A percentile compares a stretch with the other conserved stretches of the same genome.
Conservation (phyloP, 2,329 filamentous ascomycete genomes). For the Truncatella angustata region DNA sequence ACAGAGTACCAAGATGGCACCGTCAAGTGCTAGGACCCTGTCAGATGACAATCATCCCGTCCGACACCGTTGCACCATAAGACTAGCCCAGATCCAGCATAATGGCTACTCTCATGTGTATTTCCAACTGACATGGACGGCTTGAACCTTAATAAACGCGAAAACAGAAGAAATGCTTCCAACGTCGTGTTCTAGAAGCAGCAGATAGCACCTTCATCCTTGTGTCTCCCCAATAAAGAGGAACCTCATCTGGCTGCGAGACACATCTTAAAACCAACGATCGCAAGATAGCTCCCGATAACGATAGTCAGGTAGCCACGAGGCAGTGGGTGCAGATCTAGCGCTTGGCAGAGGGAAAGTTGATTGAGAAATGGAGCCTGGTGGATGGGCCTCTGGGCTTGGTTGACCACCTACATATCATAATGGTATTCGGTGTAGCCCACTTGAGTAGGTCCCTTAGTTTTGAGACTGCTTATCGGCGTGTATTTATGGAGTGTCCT, state of each 20-base stretch:
- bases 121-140: background rate
- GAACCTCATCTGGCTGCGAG: background rate
- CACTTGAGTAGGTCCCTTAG: constrained; percentile 4
- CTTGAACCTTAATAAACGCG: too few relatives aligned
- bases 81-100: background rate
- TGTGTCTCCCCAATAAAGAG: background rate
- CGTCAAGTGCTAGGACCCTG: constrained; percentile 1
- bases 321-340: background rate
- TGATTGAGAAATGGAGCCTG: background rate
- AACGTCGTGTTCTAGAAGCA: too few relatives aligned
- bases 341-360: background rate
- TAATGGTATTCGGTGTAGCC: background rate
- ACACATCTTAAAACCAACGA: background rate
- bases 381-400: background rate
- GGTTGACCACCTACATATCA: too few relatives aligned
- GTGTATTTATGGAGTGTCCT: background rate
- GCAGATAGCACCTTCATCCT: background rate
- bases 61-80: constrained; percentile 7
- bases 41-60: background rate
- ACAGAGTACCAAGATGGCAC: background rate
- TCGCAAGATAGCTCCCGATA: background rate
- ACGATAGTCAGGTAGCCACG: background rate
- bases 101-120: background rate
- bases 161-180: too few relatives aligned
- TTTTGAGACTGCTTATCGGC: background rate